Conservation (phyloP, 768 basidiomycete genomes). For the Mycena floridula region DNA sequence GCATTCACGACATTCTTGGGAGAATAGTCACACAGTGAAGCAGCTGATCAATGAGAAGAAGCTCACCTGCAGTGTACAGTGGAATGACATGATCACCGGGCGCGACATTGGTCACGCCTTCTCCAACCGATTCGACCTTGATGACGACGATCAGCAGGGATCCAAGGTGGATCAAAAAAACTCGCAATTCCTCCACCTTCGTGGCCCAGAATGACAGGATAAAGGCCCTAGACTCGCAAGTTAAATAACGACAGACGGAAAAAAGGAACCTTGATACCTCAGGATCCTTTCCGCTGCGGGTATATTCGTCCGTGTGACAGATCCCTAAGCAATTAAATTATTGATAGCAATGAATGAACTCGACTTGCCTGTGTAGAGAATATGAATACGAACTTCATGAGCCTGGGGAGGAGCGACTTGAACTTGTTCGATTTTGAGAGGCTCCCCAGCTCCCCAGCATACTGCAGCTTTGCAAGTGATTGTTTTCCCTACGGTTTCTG, state of each 20-base stretch:
- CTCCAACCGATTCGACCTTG: slow-evolving; percentile 95
- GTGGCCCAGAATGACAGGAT: slow-evolving; percentile 92
- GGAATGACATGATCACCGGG: slow-evolving; percentile 98
- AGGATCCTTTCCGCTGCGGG: slow-evolving; percentile 91
- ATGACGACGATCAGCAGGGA: not conserved
- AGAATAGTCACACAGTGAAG: not conserved
- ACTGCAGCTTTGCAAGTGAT: slow-evolving; percentile 91
- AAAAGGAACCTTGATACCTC: slow-evolving; percentile 48
- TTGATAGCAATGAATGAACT: slow-evolving; percentile 5
- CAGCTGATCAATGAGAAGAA: not conserved
- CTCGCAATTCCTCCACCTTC: slow-evolving; percentile 89
- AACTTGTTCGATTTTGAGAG: slow-evolving; percentile 83
- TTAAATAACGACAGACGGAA: slow-evolving; percentile 7
- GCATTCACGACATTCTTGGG: slow-evolving; percentile 87
- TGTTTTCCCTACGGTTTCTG: slow-evolving; percentile 66
- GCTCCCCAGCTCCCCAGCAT: slow-evolving; percentile 90
- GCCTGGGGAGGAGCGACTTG: slow-evolving; percentile 89
- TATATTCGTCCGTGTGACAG: slow-evolving; percentile 98
- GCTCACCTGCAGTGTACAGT: slow-evolving; percentile 85
- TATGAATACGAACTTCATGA: slow-evolving; percentile 89
- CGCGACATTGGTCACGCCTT: slow-evolving; percentile 74
- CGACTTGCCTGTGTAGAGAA: slow-evolving; percentile 78
- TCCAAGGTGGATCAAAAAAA: too few relatives aligned
- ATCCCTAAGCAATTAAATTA: slow-evolving; percentile 46
- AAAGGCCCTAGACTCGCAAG: slow-evolving; percentile 53